A percentile compares a stretch with the other conserved stretches of the same genome.
Evolutionary conservation across 1,284 basidiomycete species (phyloP).

Genomic region (Earliella scabrosa): DNA sequence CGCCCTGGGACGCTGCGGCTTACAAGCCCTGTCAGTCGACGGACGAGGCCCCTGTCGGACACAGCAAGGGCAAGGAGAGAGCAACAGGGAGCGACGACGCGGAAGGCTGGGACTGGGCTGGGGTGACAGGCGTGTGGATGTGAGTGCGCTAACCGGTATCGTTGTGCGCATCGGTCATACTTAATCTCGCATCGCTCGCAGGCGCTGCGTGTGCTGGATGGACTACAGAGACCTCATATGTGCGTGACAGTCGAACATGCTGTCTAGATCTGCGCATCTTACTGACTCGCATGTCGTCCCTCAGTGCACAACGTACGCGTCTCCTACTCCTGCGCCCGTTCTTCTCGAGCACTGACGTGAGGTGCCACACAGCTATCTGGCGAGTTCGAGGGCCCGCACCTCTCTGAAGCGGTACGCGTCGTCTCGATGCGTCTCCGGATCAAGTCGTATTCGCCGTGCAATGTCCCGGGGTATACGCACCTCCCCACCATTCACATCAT

Average conservation of each 20-base stretch:
- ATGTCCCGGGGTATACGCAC: conserved; percentile 38
- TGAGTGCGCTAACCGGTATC: conserved; percentile 5
- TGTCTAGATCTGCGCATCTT: too few species aligned
- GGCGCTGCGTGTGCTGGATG: conserved; percentile 58
- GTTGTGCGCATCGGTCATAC: neutral
- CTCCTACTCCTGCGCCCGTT: conserved; percentile 21
- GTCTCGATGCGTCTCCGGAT: conserved; percentile 56
- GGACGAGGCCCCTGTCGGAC: neutral
- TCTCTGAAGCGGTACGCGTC: conserved; percentile 56
- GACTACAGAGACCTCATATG: conserved; percentile 57
- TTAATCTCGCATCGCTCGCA: neutral
- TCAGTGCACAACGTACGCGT: conserved; percentile 38
- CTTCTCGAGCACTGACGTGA: neutral
- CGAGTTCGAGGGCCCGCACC: conserved; percentile 36
- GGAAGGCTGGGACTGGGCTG: conserved; percentile 65
- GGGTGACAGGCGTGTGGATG: conserved; percentile 59
- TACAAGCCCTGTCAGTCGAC: conserved; percentile 1
- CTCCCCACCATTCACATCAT: conserved; percentile 56
- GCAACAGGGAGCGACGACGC: conserved; percentile 3
- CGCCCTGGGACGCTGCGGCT: conserved; percentile 33
- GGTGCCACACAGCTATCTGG: conserved; percentile 31
- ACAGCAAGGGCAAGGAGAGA: conserved; percentile 15
- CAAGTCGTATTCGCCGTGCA: conserved; percentile 41
- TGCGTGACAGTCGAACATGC: too few species aligned
- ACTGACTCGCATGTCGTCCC: neutral